Percentiles rank a stretch among this genome's conserved stretches.
These are phyloP conservation scores for Daldinia childiae DNA, from an alignment of 495 filamentous ascomycete genomes.

Conservation along the genomic window DNA sequence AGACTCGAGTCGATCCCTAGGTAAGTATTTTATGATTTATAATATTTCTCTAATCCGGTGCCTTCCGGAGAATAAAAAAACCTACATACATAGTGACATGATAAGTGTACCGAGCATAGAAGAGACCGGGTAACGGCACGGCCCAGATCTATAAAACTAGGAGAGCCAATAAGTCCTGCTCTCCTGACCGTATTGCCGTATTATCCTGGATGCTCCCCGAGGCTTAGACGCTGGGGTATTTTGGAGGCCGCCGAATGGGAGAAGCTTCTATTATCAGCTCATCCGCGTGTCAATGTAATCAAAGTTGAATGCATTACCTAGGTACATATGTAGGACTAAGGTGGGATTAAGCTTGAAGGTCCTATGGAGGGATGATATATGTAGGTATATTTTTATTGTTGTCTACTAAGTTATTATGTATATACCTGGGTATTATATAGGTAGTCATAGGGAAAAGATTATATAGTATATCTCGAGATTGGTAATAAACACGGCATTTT, in stretches of 20 bases:
- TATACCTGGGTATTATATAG: too few species aligned
- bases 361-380: not conserved
- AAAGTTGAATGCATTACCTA: not conserved
- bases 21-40: constrained; percentile 24
- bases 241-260: constrained; percentile 28
- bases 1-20: not conserved
- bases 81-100: not conserved
- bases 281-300: constrained; percentile 15
- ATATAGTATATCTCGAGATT: not conserved
- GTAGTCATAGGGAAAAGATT: not conserved
- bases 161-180: constrained; percentile 19
- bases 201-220: constrained; percentile 13
- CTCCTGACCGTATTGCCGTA: constrained; percentile 23
- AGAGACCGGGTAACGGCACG: constrained; percentile 31
- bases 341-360: constrained; percentile 4
- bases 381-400: not conserved
- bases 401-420: not conserved
- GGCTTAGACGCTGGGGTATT: constrained; percentile 34
- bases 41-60: not conserved
- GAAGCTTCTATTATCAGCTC: constrained; percentile 15
- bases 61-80: constrained; percentile 4
- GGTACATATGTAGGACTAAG: not conserved
- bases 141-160: constrained; percentile 12
- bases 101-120: not conserved
- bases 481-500: not conserved